Conservation (phyloP, 2,329 filamentous ascomycete species). For the Penicillium sclerotigenum region DNA sequence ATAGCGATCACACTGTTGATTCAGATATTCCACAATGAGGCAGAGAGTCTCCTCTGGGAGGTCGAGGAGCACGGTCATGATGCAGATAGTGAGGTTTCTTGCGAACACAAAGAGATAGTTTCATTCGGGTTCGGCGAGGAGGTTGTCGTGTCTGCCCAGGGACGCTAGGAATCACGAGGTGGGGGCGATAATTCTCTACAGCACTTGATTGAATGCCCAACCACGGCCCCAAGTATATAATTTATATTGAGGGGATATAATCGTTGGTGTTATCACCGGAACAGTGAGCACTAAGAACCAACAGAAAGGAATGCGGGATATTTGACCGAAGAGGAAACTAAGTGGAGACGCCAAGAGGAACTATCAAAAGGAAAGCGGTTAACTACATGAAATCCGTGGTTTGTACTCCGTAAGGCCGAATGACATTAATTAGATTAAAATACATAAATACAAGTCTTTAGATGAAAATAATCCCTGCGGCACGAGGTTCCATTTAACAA, state of each 20-base stretch:
- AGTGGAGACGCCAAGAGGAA: neutral
- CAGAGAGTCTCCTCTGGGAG: neutral
- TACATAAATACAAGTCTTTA: neutral
- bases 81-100: neutral
- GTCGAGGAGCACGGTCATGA: neutral
- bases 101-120: neutral
- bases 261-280: neutral
- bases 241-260: neutral
- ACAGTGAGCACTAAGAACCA: neutral
- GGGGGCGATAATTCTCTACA: neutral
- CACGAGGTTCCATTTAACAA: neutral
- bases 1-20: neutral
- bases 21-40: neutral
- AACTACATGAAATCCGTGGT: neutral
- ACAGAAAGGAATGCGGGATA: neutral
- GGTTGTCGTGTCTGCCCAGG: neutral
- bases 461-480: neutral
- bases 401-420: neutral
- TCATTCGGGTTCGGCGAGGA: neutral
- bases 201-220: neutral
- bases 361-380: slow-evolving; percentile 1
- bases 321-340: neutral
- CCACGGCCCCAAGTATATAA: neutral
- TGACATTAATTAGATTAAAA: neutral
- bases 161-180: neutral